Conservation (phyloP, 2,329 filamentous ascomycete genomes). For the Phaeoacremonium minimum region DNA sequence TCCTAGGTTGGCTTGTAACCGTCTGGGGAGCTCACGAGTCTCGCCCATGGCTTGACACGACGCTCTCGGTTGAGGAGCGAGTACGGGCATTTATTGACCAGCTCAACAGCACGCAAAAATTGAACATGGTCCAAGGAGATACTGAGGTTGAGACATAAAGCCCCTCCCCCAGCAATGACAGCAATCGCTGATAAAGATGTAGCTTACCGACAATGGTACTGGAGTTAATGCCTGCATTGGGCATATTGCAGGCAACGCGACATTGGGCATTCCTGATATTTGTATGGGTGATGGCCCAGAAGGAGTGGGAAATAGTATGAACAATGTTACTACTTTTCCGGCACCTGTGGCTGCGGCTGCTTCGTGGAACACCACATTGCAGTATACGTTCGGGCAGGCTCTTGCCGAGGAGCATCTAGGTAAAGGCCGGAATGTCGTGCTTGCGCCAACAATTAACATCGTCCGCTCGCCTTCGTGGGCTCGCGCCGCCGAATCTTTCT, state of each 20-base stretch:
- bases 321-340: slow-evolving; percentile 9
- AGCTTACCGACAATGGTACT: slow-evolving; percentile 8
- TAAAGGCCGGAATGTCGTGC: slow-evolving; percentile 2
- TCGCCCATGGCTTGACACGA: slow-evolving; percentile 8
- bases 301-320: slow-evolving; percentile 6
- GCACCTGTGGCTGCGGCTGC: slow-evolving; percentile 3
- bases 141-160: slow-evolving; percentile 6
- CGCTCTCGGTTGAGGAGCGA: slow-evolving; percentile 5
- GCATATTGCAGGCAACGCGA: slow-evolving; percentile 4
- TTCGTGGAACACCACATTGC: slow-evolving; percentile 1
- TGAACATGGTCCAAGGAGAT: slow-evolving; percentile 9
- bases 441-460: slow-evolving; percentile 5
- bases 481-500: slow-evolving; percentile 1
- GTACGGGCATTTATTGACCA: slow-evolving; percentile 8
- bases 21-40: too few species aligned
- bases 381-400: slow-evolving; percentile 1
- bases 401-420: slow-evolving; percentile 2
- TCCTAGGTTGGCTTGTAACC: too few species aligned
- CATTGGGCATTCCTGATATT: slow-evolving; percentile 1
- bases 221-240: slow-evolving; percentile 7
- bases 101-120: slow-evolving; percentile 7
- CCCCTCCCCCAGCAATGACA: neutral
- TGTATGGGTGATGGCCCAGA: slow-evolving; percentile 4
- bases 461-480: slow-evolving; percentile 2
- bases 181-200: neutral